These are phyloP conservation scores for Colletotrichum sp. DNA, from an alignment of 2,329 filamentous ascomycete genomes.

Conservation along the genomic window DNA sequence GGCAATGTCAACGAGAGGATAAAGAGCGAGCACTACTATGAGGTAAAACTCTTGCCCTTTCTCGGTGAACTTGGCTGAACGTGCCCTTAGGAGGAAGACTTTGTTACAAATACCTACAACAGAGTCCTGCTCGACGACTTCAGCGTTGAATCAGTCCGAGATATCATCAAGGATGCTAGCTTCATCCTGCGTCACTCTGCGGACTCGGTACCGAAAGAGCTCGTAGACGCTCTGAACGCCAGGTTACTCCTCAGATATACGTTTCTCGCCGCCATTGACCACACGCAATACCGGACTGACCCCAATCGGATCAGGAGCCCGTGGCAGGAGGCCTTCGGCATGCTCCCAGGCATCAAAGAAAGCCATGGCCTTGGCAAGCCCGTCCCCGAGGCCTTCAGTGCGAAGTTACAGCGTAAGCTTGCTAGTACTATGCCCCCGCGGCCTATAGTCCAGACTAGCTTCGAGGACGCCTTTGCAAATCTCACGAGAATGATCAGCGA, in stretches of 20 bases:
- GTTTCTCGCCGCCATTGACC: conserved; percentile 63
- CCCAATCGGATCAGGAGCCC: conserved; percentile 53
- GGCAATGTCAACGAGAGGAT: conserved; percentile 79
- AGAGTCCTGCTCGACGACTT: conserved; percentile 75
- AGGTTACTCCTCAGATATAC: conserved; percentile 71
- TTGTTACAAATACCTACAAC: conserved; percentile 90
- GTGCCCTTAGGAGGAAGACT: conserved; percentile 85
- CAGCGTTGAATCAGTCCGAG: conserved; percentile 58
- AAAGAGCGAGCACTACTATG: conserved; percentile 85
- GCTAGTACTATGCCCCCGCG: conserved; percentile 93
- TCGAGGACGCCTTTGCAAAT: conserved; percentile 73
- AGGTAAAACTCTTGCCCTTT: conserved; percentile 59
- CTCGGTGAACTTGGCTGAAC: background rate
- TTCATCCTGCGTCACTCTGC: conserved; percentile 50
- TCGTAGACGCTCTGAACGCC: conserved; percentile 61
- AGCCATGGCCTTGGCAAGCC: conserved; percentile 67
- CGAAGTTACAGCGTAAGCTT: conserved; percentile 87
- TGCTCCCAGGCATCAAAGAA: conserved; percentile 61
- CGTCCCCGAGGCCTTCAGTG: conserved; percentile 83
- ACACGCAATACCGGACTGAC: conserved; percentile 48
- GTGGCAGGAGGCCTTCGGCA: conserved; percentile 54
- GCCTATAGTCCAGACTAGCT: conserved; percentile 80
- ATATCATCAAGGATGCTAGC: conserved; percentile 60
- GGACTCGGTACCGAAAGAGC: conserved; percentile 42
- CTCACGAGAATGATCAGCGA: conserved; percentile 76